Conservation (phyloP, 371 early-diverging fungal genomes). For the Mortierella sp. region DNA sequence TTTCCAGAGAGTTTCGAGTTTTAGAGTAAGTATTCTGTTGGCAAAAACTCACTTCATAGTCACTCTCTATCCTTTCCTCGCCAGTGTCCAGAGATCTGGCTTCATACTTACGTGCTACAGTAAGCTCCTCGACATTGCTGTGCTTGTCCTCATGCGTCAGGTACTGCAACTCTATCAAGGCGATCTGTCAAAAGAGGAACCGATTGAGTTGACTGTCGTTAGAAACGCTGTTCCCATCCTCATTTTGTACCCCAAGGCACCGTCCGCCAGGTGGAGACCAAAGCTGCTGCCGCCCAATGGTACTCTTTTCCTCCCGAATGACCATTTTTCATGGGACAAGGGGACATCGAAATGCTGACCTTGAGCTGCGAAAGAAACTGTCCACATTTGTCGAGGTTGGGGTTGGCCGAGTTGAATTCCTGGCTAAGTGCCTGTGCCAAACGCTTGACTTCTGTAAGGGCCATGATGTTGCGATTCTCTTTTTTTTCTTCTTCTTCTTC, state of each 20-base stretch:
- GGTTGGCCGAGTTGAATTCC: conserved; percentile 74
- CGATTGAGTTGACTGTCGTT: background rate
- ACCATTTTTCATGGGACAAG: background rate
- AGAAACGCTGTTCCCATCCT: background rate
- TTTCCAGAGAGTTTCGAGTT: background rate
- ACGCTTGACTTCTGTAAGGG: conserved; percentile 43
- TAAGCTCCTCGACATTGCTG: conserved; percentile 70
- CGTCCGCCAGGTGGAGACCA: too few species aligned
- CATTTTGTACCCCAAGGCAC: background rate
- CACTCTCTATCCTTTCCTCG: background rate
- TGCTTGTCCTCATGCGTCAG: conserved; percentile 69
- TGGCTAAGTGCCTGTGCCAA: conserved; percentile 61
- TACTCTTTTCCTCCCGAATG: background rate
- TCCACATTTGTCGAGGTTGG: conserved; percentile 80
- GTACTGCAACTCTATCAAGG: conserved; percentile 77
- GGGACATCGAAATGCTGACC: conserved; percentile 56
- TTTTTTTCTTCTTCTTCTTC: background rate
- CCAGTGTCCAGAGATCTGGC: background rate
- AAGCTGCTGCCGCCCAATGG: too few species aligned
- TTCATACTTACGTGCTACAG: conserved; percentile 72
- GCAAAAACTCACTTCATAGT: background rate
- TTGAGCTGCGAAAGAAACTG: conserved; percentile 80
- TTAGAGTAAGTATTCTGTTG: background rate
- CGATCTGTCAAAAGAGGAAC: conserved; percentile 63
- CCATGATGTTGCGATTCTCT: conserved; percentile 15